Evolutionary conservation across 2,329 filamentous ascomycete species (phyloP), one percentile per base, ranked within the genome.

Genomic region (Ascochyta viciae-villosae): DNA sequence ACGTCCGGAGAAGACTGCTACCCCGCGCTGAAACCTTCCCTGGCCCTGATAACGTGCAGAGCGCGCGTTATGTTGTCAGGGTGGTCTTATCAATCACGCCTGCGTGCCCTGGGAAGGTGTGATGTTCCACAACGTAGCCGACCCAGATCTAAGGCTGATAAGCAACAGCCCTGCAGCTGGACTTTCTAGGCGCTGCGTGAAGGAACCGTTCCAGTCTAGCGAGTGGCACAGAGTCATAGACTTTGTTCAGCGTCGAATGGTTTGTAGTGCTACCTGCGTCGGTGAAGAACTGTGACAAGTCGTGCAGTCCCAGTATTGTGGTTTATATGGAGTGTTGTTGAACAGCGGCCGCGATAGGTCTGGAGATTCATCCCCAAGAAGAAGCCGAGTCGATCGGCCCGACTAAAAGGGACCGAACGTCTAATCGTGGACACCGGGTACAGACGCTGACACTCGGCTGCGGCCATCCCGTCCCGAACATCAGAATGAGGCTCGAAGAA

Each of bases 31-130:
- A 38, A 40, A 42, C 22, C 34, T 50, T 4, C 26, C 48, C 12
- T 47, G 38, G 34, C 34, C 27, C 22, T 42, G 34, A 58, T 57
- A 50, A 41, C 45, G 41, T 57, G 38, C 13, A 44, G 16, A 19
- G 19, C 40, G 51, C 47, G 55, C 56, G 41, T 53, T 59, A 31
- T 52, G 49, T 50, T 64, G 45, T 50, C 44, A 49, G 52, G 23
- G 33, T 52, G 58, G 57, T 53, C 57, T 63, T 60, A 60, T 64
- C 61, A 60, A 42, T 54, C 45, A 42, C 23, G 35, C 33, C 39
- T 22, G 34, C 55, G 12, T 47, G 38, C 37, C 13, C 42, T 35
- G 40, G 35, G 37, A 16, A 40, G 16, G 43, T 24, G 31, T 27
- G 47, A 44, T 46, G 50, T 54, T 39, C 24, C 52, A 59, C 49